These are phyloP conservation scores for Aspergillus hancockii DNA, from an alignment of 495 filamentous ascomycete species.

Conservation along the genomic window DNA sequence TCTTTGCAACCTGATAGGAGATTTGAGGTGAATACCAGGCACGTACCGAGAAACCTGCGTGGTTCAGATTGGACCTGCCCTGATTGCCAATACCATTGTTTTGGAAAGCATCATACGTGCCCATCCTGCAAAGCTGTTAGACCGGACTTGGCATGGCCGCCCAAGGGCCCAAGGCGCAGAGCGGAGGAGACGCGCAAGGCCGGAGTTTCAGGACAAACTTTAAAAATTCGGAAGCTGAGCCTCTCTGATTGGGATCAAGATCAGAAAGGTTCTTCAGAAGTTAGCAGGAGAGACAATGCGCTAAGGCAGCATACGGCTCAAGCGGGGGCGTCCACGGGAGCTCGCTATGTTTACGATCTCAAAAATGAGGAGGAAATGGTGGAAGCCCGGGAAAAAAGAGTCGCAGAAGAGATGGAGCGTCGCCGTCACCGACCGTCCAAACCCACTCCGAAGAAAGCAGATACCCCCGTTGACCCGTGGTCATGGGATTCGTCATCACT, in stretches of 20 bases:
- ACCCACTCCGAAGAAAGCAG: conserved; percentile 7
- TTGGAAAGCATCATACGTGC: conserved; percentile 26
- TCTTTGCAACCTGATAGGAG: conserved; percentile 15
- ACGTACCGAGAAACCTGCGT: conserved; percentile 12
- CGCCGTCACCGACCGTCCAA: conserved; percentile 4
- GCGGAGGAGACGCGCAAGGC: background rate
- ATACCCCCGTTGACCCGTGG: conserved; percentile 30
- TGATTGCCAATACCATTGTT: conserved; percentile 27
- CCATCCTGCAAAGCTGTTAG: conserved; percentile 33
- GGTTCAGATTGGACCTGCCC: conserved; percentile 37
- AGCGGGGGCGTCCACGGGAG: background rate
- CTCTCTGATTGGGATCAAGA: conserved; percentile 16
- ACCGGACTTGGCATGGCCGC: conserved; percentile 17
- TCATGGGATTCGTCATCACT: conserved; percentile 38
- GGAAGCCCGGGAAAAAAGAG: background rate
- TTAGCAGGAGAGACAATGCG: conserved; percentile 5
- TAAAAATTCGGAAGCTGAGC: conserved; percentile 27
- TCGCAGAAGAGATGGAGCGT: conserved; percentile 2
- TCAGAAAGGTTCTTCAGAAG: background rate
- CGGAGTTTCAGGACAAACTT: conserved; percentile 4
- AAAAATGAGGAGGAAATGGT: background rate
- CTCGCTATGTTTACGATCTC: conserved; percentile 1
- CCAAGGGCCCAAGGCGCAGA: background rate
- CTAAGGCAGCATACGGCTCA: conserved; percentile 2
- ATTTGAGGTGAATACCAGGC: conserved; percentile 9